Evolutionary conservation across 129 eudicot genomes (phyloP), one percentile per base, ranked within the genome.

Genomic region (Lactuca sativa): DNA sequence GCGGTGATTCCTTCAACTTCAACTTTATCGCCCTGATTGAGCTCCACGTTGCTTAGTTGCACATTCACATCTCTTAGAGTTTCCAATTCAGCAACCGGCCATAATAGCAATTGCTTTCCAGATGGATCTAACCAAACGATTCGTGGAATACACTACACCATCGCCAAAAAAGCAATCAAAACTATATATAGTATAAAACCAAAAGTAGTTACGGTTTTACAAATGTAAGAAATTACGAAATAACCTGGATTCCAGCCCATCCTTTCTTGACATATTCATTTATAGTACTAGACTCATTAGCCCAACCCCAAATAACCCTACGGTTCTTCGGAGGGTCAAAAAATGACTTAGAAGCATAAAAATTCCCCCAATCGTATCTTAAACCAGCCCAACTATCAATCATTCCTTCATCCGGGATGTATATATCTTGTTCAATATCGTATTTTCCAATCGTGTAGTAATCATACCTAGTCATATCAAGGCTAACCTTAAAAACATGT

Each of bases 341-440:
- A 52, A 88, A 88, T 0, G 85, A 80, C 59, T 83, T 88, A 2
- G 96, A 88, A 16, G 96, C 96, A 78, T 85, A 88, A 78, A 78
- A 82, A 33, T 78, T 82, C 7, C 95, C 95, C 76, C 82, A 80
- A 78, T 85, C 91, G 8, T 82, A 88, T 33, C 86, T 76, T 52
- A 74, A 57, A 15, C 83, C 53, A 58, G 53, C 31, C 82, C 75
- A 51, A 58, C 79, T 5, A 2, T 63, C 80, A 34, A 67, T 11
- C 74, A 34, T 66, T 18, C 74, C 80, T 31, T 76, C 69, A 64
- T 79, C 87, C 0, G 82, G 84, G 52, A 62, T 64, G 18, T 63
- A 88, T 12, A 59, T 74, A 66, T 80, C 90, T 64, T 55, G 62
- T 7, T 61, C 69, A 2, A n/a, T 34, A 31, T 80, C 70, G 13